phyloP scores from a whole-genome alignment of 495 filamentous ascomycete genomes.

The Clavariopsis aquatica region DNA sequence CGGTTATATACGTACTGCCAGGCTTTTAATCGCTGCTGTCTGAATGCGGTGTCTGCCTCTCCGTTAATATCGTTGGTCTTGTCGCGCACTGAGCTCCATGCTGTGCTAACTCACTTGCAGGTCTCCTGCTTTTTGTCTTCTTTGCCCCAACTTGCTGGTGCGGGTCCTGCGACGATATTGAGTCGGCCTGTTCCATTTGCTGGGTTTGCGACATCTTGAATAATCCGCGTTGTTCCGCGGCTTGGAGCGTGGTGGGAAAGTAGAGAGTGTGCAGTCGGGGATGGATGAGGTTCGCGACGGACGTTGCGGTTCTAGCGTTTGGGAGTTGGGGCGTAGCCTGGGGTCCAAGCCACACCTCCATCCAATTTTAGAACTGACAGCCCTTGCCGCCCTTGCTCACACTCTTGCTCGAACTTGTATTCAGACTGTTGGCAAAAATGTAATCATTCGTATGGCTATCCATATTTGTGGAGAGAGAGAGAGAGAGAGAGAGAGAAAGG shows the following conservation, averaged over 20 bases:
- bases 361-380: constrained; percentile 5
- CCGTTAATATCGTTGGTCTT: constrained; percentile 7
- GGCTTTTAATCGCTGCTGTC: constrained; percentile 88
- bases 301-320: constrained; percentile 20
- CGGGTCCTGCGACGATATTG: constrained; percentile 50
- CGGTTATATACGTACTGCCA: constrained; percentile 66
- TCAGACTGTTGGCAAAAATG: no score
- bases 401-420: no score
- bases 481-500: no score
- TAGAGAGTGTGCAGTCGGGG: constrained; percentile 6
- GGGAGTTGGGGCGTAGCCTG: constrained; percentile 6
- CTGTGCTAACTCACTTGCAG: constrained; percentile 66
- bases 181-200: constrained; percentile 44
- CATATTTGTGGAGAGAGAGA: no score
- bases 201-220: constrained; percentile 46
- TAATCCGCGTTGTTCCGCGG: constrained; percentile 34
- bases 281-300: constrained; percentile 10
- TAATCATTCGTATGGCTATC: no score
- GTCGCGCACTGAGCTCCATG: neutral
- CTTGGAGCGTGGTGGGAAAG: constrained; percentile 1
- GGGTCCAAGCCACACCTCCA: constrained; percentile 15
- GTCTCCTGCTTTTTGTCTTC: constrained; percentile 82
- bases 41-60: constrained; percentile 77
- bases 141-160: constrained; percentile 54
- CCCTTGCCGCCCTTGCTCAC: neutral